Percentiles rank a stretch among this genome's conserved stretches.
These are phyloP conservation scores for Mrakia frigida DNA, from an alignment of 768 basidiomycete species.

Conservation along the genomic window DNA sequence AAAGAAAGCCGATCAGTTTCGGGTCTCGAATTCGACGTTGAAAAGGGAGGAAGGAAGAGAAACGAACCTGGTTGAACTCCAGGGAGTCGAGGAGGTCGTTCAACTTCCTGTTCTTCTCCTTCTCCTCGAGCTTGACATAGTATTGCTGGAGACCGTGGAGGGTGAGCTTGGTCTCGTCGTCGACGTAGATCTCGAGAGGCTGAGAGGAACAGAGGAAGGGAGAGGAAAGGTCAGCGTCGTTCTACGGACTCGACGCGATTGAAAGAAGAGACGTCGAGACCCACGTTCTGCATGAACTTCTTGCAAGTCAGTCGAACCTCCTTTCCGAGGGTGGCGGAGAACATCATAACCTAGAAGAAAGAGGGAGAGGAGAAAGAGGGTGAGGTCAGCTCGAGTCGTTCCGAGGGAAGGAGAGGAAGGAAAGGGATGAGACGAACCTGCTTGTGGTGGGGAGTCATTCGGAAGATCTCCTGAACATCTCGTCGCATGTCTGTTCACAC, in stretches of 20 bases:
- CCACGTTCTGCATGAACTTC: constrained; percentile 98
- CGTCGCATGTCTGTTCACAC: constrained; percentile 97
- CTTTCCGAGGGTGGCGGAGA: constrained; percentile 95
- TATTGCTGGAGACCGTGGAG: constrained; percentile 98
- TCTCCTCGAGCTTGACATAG: constrained; percentile 94
- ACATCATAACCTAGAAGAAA: constrained; percentile 92
- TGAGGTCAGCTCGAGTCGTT: not conserved
- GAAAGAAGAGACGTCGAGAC: constrained; percentile 43
- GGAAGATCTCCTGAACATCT: constrained; percentile 99
- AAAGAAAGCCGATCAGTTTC: not conserved
- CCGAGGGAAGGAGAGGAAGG: constrained; percentile 48
- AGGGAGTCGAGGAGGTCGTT: constrained; percentile 92
- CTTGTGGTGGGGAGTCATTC: constrained; percentile 97
- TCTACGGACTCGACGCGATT: not conserved
- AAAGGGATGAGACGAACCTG: constrained; percentile 18
- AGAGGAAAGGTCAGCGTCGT: constrained; percentile 28
- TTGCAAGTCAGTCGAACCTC: constrained; percentile 97
- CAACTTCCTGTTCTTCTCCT: constrained; percentile 90
- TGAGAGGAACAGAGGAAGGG: constrained; percentile 42
- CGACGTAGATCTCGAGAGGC: constrained; percentile 99
- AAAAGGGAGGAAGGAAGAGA: not conserved
- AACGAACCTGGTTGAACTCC: constrained; percentile 90
- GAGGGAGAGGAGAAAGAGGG: too few species aligned
- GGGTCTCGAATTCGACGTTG: not conserved
- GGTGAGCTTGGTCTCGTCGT: constrained; percentile 97